A percentile compares a stretch with the other conserved stretches of the same genome.
These are phyloP conservation scores for Plenodomus tracheiphilus DNA, from an alignment of 2,329 filamentous ascomycete genomes.

Conservation along the genomic window DNA sequence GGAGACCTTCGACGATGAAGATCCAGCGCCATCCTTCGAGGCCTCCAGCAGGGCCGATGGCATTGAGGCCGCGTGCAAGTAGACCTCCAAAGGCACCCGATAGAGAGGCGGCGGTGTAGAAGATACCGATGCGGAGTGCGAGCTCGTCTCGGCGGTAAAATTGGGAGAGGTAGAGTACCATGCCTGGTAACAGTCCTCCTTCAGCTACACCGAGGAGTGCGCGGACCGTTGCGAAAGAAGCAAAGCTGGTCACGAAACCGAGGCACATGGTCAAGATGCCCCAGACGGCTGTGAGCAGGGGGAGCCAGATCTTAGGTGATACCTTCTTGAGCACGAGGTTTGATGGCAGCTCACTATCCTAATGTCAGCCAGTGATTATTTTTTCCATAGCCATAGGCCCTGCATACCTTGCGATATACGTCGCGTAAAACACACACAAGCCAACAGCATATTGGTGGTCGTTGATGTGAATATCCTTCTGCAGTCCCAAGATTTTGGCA, in stretches of 20 bases:
- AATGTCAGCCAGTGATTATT: conserved; percentile 2
- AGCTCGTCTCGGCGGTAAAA: conserved; percentile 65
- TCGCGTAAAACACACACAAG: conserved; percentile 66
- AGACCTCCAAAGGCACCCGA: conserved; percentile 68
- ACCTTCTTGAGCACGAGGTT: conserved; percentile 66
- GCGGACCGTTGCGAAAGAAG: conserved; percentile 64
- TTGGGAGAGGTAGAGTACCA: conserved; percentile 67
- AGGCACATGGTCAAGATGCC: conserved; percentile 62
- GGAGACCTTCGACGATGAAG: conserved; percentile 62
- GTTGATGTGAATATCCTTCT: conserved; percentile 57
- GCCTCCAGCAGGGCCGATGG: conserved; percentile 60
- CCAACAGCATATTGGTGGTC: conserved; percentile 67
- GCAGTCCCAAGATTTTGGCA: conserved; percentile 66
- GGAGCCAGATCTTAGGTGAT: conserved; percentile 64
- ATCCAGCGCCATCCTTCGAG: conserved; percentile 66
- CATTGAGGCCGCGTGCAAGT: conserved; percentile 62
- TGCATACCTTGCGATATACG: conserved; percentile 61
- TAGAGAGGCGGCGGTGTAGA: conserved; percentile 68
- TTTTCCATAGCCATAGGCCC: background rate
- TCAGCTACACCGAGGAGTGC: conserved; percentile 66
- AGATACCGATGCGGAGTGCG: conserved; percentile 66
- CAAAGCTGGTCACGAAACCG: conserved; percentile 58
- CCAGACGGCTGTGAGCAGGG: conserved; percentile 60
- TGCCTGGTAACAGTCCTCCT: conserved; percentile 67
- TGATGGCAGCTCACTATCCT: conserved; percentile 61